Evolutionary conservation across 1,139 yeast species (phyloP).

Genomic region (Pichia sp.): DNA sequence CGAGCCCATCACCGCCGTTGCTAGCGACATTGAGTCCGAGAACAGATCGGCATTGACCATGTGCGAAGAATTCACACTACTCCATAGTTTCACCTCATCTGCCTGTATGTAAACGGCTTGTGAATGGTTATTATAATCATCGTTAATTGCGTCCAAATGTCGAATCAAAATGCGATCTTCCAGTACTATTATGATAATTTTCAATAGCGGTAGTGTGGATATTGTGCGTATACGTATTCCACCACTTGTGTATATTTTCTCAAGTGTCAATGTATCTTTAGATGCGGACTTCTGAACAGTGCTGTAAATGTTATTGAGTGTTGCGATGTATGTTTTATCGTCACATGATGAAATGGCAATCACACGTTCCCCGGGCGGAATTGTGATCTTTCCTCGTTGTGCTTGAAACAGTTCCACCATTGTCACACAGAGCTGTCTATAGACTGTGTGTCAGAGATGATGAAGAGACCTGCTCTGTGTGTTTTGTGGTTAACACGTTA

Average conservation of each 20-base stretch:
- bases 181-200: slow-evolving; percentile 5
- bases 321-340: neutral
- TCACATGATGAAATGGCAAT: neutral
- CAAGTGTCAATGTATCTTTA: neutral
- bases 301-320: neutral
- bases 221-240: slow-evolving; percentile 1
- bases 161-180: slow-evolving; percentile 9
- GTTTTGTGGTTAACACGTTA: neutral
- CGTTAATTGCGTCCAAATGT: slow-evolving; percentile 1
- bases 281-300: neutral
- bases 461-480: neutral
- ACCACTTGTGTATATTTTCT: neutral
- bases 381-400: neutral
- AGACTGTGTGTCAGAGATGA: neutral
- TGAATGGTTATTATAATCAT: neutral
- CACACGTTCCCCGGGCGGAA: neutral
- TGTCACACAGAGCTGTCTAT: too few relatives aligned
- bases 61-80: slow-evolving; percentile 3
- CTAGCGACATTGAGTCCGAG: slow-evolving; percentile 25
- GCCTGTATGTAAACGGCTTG: slow-evolving; percentile 1
- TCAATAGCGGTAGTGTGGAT: slow-evolving; percentile 1
- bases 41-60: neutral
- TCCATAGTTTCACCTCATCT: slow-evolving; percentile 1
- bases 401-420: neutral
- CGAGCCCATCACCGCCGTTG: slow-evolving; percentile 25